phyloP scores from a whole-genome alignment of 257 asterid genomes.

The Osmanthus fragrans region DNA sequence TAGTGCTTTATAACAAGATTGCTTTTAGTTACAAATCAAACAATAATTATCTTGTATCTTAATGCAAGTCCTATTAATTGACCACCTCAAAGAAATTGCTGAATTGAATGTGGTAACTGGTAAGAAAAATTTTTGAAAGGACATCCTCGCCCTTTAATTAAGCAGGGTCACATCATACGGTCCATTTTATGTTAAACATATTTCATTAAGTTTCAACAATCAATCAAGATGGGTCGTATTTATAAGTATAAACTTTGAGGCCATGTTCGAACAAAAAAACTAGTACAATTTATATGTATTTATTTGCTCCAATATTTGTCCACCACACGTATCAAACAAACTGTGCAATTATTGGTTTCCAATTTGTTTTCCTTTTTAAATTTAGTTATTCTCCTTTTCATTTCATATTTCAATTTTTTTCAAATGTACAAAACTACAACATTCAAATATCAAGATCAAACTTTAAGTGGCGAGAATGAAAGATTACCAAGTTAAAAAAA shows the following conservation, averaged over 20 bases:
- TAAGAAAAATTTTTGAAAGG: not conserved
- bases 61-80: too few species aligned
- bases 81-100: too few species aligned
- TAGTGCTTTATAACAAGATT: too few species aligned
- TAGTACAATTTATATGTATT: not conserved
- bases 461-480: too few species aligned
- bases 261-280: not conserved
- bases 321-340: not conserved
- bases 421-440: not conserved
- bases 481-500: too few species aligned
- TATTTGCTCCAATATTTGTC: not conserved
- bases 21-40: too few species aligned
- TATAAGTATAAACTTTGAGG: not conserved
- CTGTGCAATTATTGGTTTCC: not conserved
- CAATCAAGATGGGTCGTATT: not conserved
- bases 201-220: not conserved
- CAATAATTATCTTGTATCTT: too few species aligned
- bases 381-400: not conserved
- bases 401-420: not conserved
- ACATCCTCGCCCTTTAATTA: not conserved
- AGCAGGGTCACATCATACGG: not conserved
- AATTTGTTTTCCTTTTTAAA: too few species aligned
- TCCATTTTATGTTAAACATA: not conserved
- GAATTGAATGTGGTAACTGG: not conserved
- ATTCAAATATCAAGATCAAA: too few species aligned